Evolutionary conservation across 108 stramenopile species (phyloP).

Genomic region (Aurantiochytrium sp.): DNA sequence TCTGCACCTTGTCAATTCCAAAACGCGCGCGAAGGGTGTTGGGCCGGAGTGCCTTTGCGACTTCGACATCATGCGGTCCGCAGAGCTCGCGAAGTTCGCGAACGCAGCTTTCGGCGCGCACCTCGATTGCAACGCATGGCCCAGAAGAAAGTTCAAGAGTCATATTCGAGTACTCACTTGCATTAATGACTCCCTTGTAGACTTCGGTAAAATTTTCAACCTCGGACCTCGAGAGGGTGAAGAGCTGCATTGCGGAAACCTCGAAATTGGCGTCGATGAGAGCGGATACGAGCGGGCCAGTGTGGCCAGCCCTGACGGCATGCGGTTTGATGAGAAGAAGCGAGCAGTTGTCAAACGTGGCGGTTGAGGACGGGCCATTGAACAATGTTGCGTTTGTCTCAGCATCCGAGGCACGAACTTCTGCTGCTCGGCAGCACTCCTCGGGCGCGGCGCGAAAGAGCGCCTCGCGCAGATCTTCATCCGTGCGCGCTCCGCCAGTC

Average conservation of each 20-base stretch:
- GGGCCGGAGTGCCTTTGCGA: conserved; percentile 60
- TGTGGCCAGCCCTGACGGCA: conserved; percentile 45
- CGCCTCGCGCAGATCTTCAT: background rate
- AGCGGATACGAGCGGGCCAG: conserved; percentile 48
- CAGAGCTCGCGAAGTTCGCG: conserved; percentile 48
- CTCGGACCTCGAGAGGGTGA: conserved; percentile 43
- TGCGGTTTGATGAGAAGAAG: conserved; percentile 61
- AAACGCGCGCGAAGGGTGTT: conserved; percentile 55
- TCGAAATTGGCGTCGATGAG: conserved; percentile 49
- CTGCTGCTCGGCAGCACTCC: background rate
- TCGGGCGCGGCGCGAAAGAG: background rate
- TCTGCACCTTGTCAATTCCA: conserved; percentile 52
- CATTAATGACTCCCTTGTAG: conserved; percentile 40
- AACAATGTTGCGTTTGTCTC: background rate
- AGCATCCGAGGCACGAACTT: background rate
- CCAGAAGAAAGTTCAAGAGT: conserved; percentile 7
- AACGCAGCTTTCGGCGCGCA: conserved; percentile 45
- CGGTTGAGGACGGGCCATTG: conserved; percentile 27
- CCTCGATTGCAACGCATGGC: conserved; percentile 6
- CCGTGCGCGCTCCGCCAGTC: background rate
- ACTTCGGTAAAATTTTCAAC: conserved; percentile 64
- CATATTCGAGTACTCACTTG: background rate
- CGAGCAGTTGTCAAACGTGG: conserved; percentile 62
- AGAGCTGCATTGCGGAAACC: conserved; percentile 48
- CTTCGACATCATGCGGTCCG: conserved; percentile 67